These are phyloP conservation scores for Morella rubra DNA, from an alignment of 306 rosid species.

Conservation along the genomic window DNA sequence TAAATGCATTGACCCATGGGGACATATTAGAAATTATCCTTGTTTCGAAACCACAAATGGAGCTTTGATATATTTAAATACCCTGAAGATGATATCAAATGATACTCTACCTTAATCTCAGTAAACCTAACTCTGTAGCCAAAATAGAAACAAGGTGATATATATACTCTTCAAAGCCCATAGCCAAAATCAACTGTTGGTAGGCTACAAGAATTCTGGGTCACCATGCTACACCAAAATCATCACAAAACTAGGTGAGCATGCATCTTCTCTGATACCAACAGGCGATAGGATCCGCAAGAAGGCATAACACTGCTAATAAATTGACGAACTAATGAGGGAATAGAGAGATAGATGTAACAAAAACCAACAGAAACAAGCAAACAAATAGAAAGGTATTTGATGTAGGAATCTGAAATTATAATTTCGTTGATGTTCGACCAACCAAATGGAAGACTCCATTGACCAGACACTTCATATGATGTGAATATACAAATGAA, in stretches of 20 bases:
- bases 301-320: neutral
- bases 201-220: neutral
- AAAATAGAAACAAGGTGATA: too few relatives aligned
- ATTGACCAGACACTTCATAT: neutral
- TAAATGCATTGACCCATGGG: too few relatives aligned
- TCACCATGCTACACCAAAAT: neutral
- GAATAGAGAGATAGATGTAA: neutral
- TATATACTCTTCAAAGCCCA: too few relatives aligned
- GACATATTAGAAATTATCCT: too few relatives aligned
- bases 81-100: too few relatives aligned
- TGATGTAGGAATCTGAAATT: neutral
- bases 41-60: too few relatives aligned
- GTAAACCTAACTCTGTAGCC: too few relatives aligned
- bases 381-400: neutral
- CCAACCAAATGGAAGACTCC: constrained; percentile 3
- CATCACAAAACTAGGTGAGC: neutral
- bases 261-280: neutral
- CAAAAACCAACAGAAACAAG: neutral
- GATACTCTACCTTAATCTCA: too few relatives aligned
- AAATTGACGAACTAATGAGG: neutral
- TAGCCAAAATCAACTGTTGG: too few relatives aligned
- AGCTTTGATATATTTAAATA: too few relatives aligned
- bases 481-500: neutral
- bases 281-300: neutral
- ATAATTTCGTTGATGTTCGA: neutral